Percentiles rank a stretch among this genome's conserved stretches.
These are phyloP conservation scores for Metschnikowia continentalis DNA, from an alignment of 805 yeast genomes.

Conservation along the genomic window DNA sequence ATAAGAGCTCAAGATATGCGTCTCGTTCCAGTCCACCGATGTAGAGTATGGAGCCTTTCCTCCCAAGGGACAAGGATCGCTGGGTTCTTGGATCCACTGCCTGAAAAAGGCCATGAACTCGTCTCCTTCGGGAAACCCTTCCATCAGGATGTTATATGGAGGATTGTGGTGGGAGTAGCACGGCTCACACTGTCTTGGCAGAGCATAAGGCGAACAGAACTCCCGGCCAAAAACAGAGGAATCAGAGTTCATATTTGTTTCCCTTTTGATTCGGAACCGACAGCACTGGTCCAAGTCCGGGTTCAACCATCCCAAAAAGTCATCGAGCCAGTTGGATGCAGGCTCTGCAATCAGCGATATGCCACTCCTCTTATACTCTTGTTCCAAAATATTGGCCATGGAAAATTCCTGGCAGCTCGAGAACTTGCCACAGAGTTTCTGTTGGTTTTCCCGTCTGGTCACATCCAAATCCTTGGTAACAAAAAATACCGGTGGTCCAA, in stretches of 20 bases:
- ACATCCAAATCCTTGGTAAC: slow-evolving; percentile 68
- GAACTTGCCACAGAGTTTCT: slow-evolving; percentile 79
- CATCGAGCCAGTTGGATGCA: slow-evolving; percentile 90
- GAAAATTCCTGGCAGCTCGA: slow-evolving; percentile 80
- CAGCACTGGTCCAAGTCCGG: slow-evolving; percentile 89
- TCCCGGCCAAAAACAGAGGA: slow-evolving; percentile 24
- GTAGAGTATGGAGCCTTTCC: slow-evolving; percentile 88
- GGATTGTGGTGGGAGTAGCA: slow-evolving; percentile 62
- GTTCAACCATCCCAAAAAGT: slow-evolving; percentile 78
- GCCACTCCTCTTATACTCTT: slow-evolving; percentile 68
- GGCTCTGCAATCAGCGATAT: slow-evolving; percentile 74
- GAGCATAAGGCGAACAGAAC: slow-evolving; percentile 62
- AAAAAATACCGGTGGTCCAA: slow-evolving; percentile 91
- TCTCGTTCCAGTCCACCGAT: slow-evolving; percentile 35
- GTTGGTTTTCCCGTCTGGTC: slow-evolving; percentile 60
- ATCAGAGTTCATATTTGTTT: neutral
- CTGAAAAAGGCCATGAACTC: slow-evolving; percentile 69
- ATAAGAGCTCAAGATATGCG: slow-evolving; percentile 49
- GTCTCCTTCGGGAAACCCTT: slow-evolving; percentile 71
- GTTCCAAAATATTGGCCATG: slow-evolving; percentile 74
- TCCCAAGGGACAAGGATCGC: slow-evolving; percentile 91
- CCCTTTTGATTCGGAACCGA: slow-evolving; percentile 47
- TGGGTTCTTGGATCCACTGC: slow-evolving; percentile 79
- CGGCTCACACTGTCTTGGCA: slow-evolving; percentile 66
- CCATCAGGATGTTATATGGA: slow-evolving; percentile 68